These are phyloP conservation scores for Russula foetens DNA, from an alignment of 768 basidiomycete species.

Conservation along the genomic window DNA sequence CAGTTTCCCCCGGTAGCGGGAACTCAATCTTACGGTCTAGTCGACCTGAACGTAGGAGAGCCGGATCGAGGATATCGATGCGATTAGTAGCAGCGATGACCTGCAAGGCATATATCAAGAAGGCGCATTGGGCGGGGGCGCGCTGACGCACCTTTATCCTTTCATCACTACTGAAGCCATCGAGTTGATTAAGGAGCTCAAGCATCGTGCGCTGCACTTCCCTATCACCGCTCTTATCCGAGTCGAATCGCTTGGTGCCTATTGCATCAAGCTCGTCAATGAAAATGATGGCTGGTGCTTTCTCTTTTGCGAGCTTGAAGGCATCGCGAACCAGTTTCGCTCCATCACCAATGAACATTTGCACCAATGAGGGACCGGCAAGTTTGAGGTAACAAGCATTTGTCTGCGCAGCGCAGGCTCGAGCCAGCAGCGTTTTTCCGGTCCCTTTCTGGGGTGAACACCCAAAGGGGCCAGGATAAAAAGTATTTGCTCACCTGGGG, in stretches of 20 bases:
- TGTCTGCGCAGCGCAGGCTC: slow-evolving; percentile 96
- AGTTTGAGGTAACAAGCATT: slow-evolving; percentile 98
- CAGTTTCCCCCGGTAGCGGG: slow-evolving; percentile 91
- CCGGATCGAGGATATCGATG: slow-evolving; percentile 97
- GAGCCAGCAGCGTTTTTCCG: slow-evolving; percentile 94
- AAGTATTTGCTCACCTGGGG: slow-evolving; percentile 59
- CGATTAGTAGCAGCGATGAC: slow-evolving; percentile 98
- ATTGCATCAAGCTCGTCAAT: slow-evolving; percentile 99
- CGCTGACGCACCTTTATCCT: slow-evolving; percentile 75
- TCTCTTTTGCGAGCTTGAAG: slow-evolving; percentile 96
- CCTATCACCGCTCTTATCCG: slow-evolving; percentile 96
- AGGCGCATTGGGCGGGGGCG: background rate
- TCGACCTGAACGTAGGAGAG: slow-evolving; percentile 95
- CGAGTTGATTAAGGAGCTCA: slow-evolving; percentile 94
- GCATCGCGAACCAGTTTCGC: slow-evolving; percentile 98
- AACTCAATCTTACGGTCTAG: slow-evolving; percentile 99
- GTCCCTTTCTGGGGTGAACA: slow-evolving; percentile 46
- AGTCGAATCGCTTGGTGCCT: slow-evolving; percentile 97
- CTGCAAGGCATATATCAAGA: slow-evolving; percentile 33
- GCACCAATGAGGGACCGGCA: slow-evolving; percentile 94
- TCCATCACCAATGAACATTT: slow-evolving; percentile 99
- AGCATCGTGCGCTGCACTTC: slow-evolving; percentile 99
- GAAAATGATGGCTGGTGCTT: slow-evolving; percentile 98
- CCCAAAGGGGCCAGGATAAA: background rate
- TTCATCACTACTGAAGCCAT: slow-evolving; percentile 95